phyloP scores from a whole-genome alignment of 148 eudicot genomes.

The Fallopia convolvulus region DNA sequence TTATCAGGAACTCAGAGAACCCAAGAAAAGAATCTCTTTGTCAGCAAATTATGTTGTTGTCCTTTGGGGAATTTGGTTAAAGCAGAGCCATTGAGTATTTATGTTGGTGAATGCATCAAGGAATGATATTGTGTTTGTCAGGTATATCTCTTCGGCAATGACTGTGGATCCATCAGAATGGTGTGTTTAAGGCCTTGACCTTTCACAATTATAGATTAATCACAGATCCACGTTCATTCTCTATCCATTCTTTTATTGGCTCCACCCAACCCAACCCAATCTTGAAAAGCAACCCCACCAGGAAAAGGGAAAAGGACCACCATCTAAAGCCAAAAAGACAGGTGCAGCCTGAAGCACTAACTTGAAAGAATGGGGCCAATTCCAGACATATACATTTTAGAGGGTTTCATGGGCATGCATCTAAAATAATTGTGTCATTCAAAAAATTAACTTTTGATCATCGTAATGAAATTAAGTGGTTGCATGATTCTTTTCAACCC shows the following conservation, averaged over 20 bases:
- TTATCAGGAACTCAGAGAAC: not conserved
- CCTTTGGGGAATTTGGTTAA: not conserved
- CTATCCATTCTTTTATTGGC: not conserved
- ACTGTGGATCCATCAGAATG: not conserved
- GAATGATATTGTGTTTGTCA: not conserved
- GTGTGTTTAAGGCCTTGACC: not conserved
- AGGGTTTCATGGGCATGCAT: not conserved
- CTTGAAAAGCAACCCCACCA: not conserved
- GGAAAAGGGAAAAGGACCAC: not conserved
- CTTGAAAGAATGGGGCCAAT: not conserved
- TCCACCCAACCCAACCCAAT: not conserved
- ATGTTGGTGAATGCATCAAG: not conserved
- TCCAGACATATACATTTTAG: not conserved
- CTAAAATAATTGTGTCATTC: not conserved
- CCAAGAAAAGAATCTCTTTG: not conserved
- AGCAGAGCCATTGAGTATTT: not conserved
- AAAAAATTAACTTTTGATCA: not conserved
- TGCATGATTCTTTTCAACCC: not conserved
- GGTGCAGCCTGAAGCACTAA: not conserved
- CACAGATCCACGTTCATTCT: not conserved
- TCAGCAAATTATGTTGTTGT: not conserved
- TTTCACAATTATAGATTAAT: not conserved
- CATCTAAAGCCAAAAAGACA: not conserved
- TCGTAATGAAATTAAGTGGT: not conserved
- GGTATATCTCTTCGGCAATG: not conserved